Conservation (phyloP, 164 flowering plant genomes). For the Liriodendron chinense region DNA sequence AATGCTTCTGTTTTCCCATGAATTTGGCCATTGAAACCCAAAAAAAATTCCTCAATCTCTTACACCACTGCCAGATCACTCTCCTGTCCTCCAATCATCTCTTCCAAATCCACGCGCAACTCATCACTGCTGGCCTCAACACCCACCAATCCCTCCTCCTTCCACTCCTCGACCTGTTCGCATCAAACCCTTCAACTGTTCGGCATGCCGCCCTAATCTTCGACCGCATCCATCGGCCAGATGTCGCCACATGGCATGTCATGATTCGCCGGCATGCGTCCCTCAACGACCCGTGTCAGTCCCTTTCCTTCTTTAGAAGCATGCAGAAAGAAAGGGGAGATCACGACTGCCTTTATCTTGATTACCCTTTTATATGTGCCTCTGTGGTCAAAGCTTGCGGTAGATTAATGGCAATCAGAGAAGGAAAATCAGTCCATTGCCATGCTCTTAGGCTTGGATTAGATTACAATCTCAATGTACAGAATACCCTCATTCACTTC, state of each 20-base stretch:
- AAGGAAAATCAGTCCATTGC: conserved; percentile 29
- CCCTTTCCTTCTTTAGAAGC: conserved; percentile 22
- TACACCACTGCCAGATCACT: background rate
- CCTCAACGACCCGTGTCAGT: conserved; percentile 13
- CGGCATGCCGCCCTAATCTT: conserved; percentile 11
- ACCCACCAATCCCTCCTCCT: conserved; percentile 3
- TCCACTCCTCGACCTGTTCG: conserved; percentile 7
- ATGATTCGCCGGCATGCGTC: conserved; percentile 20
- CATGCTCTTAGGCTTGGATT: conserved; percentile 26
- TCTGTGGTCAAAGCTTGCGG: conserved; percentile 30
- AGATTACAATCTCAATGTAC: conserved; percentile 20
- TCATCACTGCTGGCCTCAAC: conserved; percentile 9
- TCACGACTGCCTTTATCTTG: background rate
- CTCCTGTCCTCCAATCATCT: conserved; percentile 1
- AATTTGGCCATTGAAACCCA: conserved; percentile 1
- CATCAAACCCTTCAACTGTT: conserved; percentile 10
- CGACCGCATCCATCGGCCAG: conserved; percentile 9
- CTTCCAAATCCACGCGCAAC: conserved; percentile 12
- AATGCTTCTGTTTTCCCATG: background rate
- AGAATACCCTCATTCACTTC: conserved; percentile 28
- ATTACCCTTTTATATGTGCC: conserved; percentile 26
- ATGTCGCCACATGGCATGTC: conserved; percentile 8
- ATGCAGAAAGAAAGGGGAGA: conserved; percentile 2
- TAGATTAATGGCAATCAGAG: conserved; percentile 13
- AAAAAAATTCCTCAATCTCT: background rate